Evolutionary conservation across 225 moss, liverwort and hornwort genomes (phyloP).

Genomic region (Takakia lepidozioides): DNA sequence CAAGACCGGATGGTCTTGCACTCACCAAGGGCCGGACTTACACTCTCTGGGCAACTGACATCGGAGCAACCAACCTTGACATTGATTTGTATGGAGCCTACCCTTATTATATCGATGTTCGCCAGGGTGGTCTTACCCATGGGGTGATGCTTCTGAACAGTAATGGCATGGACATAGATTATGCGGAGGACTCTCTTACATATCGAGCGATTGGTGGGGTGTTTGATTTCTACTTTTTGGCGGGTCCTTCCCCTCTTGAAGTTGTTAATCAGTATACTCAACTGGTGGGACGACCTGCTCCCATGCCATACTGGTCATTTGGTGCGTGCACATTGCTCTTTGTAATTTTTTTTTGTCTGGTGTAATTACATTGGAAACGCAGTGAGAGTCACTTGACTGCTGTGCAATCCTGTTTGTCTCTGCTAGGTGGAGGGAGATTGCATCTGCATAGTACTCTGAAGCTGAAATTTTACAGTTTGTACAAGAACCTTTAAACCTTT

Average conservation of each 20-base stretch:
- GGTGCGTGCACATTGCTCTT: no score
- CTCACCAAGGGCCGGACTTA: slow-evolving; percentile 37
- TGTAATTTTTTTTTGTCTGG: no score
- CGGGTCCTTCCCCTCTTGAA: slow-evolving; percentile 52
- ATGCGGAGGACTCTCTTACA: slow-evolving; percentile 30
- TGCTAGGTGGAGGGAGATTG: no score
- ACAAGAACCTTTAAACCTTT: no score
- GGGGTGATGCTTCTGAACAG: slow-evolving; percentile 64
- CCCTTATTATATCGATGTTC: slow-evolving; percentile 66
- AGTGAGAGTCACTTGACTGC: no score
- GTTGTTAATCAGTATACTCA: slow-evolving; percentile 61
- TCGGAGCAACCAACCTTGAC: slow-evolving; percentile 32
- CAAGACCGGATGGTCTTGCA: slow-evolving; percentile 59
- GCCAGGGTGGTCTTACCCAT: slow-evolving; percentile 46
- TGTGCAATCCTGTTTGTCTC: no score
- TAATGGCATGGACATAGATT: slow-evolving; percentile 84
- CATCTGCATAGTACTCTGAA: no score
- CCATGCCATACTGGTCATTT: slow-evolving; percentile 84
- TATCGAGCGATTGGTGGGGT: slow-evolving; percentile 68
- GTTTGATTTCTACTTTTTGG: slow-evolving; percentile 73
- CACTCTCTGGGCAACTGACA: slow-evolving; percentile 72
- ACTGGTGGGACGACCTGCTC: slow-evolving; percentile 64
- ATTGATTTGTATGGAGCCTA: slow-evolving; percentile 55
- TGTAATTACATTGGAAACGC: no score
- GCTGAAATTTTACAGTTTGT: no score